Conservation (phyloP, 805 yeast species). For the Brettanomyces nanus region DNA sequence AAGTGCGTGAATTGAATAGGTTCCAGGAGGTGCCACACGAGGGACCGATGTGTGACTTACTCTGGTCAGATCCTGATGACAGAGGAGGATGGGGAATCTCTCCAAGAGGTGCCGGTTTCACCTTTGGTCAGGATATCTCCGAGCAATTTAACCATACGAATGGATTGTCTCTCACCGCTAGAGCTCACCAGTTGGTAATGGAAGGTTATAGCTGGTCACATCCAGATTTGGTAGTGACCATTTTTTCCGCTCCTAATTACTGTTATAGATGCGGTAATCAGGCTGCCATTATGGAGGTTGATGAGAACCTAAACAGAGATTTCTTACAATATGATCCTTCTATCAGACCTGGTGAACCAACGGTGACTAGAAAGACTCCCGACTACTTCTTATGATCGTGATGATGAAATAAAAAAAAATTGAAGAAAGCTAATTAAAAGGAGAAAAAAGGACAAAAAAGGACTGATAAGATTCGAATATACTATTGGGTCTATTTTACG, state of each 20-base stretch:
- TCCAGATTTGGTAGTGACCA: slow-evolving; percentile 89
- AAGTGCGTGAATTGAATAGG: slow-evolving; percentile 83
- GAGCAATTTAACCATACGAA: slow-evolving; percentile 92
- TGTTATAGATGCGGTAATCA: slow-evolving; percentile 97
- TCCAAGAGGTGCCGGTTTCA: slow-evolving; percentile 98
- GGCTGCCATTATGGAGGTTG: slow-evolving; percentile 97
- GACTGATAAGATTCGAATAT: no score
- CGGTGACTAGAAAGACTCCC: slow-evolving; percentile 93
- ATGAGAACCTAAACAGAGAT: slow-evolving; percentile 85
- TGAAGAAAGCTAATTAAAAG: no score
- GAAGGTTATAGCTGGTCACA: slow-evolving; percentile 95
- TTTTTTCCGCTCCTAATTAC: slow-evolving; percentile 91
- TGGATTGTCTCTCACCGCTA: slow-evolving; percentile 74
- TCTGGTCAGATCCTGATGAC: slow-evolving; percentile 98
- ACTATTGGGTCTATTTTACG: no score
- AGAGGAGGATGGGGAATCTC: slow-evolving; percentile 97
- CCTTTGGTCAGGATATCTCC: slow-evolving; percentile 92
- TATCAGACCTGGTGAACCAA: slow-evolving; percentile 96
- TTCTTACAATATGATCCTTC: slow-evolving; percentile 94
- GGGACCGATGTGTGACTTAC: slow-evolving; percentile 94
- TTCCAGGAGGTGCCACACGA: slow-evolving; percentile 96
- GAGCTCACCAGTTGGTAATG: slow-evolving; percentile 98
- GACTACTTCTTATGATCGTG: slow-evolving; percentile 86
- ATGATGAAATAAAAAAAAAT: no score
- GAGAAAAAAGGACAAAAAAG: no score